Base-by-base conservation (phyloP, 2,329 filamentous ascomycete species). In the Dactylellina leptospora region DNA sequence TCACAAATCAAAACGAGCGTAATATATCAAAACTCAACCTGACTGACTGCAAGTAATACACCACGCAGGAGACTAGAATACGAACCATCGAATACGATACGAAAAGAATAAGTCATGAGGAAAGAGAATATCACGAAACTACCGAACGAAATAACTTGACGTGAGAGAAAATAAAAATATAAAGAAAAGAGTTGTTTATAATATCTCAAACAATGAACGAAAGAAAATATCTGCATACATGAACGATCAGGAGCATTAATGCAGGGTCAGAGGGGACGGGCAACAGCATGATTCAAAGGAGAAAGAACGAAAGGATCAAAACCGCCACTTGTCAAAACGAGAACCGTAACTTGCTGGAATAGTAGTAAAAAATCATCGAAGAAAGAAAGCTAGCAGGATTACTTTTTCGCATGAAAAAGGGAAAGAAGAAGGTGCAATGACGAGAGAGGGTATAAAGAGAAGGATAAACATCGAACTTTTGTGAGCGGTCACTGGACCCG, bases 231-330 rank as follows among this genome's bases (percentile, higher is more conserved):
- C 48, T 54, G 47, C 20, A 69, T 69, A 60, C 47, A 69, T 30
- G 33, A 70, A 53, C 40, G 25, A 51, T 51, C 30, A 47, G 45
- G n/a, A 38, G 38, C 48, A 62, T 58, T 63, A 71, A 33, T 47
- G 42, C 47, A 63, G 27, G 44, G 42, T 56, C 18, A 56, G 50
- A 58, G 42, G 66, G 58, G 66, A 51, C 48, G 38, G 58, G 66
- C 58, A 71, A 71, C 66, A 63, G 66, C 58, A 63, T 44, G 51
- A 59, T 71, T 63, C 66, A 62, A 50, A 61, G 55, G 23, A 66
- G 18, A 33, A 33, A 33, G 11, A 33, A 33, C 5, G 44, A 68
- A 50, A 56, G 60, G 58, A 54, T 44, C 50, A 54, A 60, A 53
- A 53, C 48, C 48, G 30, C 38, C 38, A 18, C n/a, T n/a, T n/a